Evolutionary conservation across 2,329 filamentous ascomycete genomes (phyloP).

Genomic region (Aspergillus intermedius): DNA sequence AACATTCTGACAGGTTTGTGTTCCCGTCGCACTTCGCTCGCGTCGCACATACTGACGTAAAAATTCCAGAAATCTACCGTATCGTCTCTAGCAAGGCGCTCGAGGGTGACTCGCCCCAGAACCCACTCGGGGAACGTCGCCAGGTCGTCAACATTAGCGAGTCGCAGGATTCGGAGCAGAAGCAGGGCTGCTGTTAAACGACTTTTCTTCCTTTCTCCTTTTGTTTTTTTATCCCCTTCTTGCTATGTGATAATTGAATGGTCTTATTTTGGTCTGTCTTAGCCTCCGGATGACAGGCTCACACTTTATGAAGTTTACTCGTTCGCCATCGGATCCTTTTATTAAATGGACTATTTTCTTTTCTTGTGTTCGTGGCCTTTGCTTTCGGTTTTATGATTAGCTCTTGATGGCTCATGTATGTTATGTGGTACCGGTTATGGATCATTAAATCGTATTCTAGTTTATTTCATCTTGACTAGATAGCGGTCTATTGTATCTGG

Average conservation of each 20-base stretch:
- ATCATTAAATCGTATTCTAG: neutral
- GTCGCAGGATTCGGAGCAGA: slow-evolving; percentile 69
- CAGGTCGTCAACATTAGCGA: slow-evolving; percentile 80
- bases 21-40: neutral
- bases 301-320: neutral
- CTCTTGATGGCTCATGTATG: neutral
- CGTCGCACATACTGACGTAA: slow-evolving; percentile 1
- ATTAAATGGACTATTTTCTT: neutral
- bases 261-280: slow-evolving; percentile 30
- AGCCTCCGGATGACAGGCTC: slow-evolving; percentile 27
- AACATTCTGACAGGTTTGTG: slow-evolving; percentile 91
- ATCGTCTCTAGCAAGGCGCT: slow-evolving; percentile 98
- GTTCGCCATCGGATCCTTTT: neutral
- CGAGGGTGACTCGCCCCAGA: slow-evolving; percentile 75
- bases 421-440: neutral
- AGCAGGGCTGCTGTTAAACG: slow-evolving; percentile 45
- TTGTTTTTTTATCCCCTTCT: slow-evolving; percentile 3
- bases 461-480: neutral
- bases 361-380: neutral
- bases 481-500: neutral
- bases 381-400: neutral
- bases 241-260: slow-evolving; percentile 35
- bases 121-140: slow-evolving; percentile 70
- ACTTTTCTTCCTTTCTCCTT: neutral
- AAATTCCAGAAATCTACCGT: slow-evolving; percentile 81